Percentiles rank a stretch among this genome's conserved stretches.
Evolutionary conservation across 176 grass and related monocot species (phyloP).

Genomic region (Pontederia crassipes): DNA sequence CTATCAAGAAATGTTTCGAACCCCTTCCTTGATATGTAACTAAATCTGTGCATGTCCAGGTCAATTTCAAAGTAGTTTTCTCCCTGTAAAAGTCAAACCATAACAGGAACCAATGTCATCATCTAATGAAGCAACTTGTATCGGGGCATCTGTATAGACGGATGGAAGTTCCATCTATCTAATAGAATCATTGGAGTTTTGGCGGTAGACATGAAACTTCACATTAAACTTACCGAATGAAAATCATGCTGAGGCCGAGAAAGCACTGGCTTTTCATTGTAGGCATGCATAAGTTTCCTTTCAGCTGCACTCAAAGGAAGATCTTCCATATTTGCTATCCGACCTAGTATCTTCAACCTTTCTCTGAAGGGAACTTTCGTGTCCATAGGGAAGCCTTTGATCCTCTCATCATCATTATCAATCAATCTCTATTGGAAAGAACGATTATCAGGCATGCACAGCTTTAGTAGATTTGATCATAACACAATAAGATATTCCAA

Average conservation of each 20-base stretch:
- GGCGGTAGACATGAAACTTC: not conserved
- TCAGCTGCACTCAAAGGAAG: conserved; percentile 39
- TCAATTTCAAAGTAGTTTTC: conserved; percentile 1
- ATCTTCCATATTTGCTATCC: conserved; percentile 86
- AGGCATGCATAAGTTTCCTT: not conserved
- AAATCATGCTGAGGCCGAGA: conserved; percentile 1
- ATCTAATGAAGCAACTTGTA: not conserved
- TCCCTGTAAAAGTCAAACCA: not conserved
- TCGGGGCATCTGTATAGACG: not conserved
- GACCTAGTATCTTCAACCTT: conserved; percentile 84
- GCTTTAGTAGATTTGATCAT: not conserved
- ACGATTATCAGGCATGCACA: not conserved
- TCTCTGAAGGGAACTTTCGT: conserved; percentile 64
- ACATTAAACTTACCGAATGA: not conserved
- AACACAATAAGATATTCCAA: not conserved
- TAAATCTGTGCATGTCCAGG: conserved; percentile 4
- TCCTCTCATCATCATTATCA: conserved; percentile 74
- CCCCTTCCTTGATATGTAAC: conserved; percentile 1
- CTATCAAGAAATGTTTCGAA: not conserved
- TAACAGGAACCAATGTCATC: not conserved
- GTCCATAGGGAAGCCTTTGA: conserved; percentile 78
- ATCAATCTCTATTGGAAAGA: conserved; percentile 53
- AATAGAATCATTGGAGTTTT: not conserved
- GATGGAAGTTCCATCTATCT: too few relatives aligned
- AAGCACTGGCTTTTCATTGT: conserved; percentile 1